Base-by-base conservation (phyloP, 2,329 filamentous ascomycete genomes). In the Nectriaceae sp. region DNA sequence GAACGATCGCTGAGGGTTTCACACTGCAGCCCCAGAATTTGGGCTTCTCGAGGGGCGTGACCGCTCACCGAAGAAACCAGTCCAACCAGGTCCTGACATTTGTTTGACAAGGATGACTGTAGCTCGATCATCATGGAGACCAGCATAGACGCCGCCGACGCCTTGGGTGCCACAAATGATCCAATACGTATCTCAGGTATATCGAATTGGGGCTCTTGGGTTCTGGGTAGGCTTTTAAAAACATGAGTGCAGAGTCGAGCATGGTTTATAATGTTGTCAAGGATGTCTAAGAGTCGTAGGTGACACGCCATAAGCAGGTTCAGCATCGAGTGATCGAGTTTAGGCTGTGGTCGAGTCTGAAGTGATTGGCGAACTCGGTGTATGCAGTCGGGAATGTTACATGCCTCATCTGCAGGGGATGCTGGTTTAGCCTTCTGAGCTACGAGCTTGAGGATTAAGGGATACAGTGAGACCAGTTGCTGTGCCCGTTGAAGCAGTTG, bases 171-270 rank as follows among this genome's bases (percentile, higher is more conserved):
- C 16, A 69, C 55, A 39, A 71, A 72, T 2, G 67, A 67, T 2
- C 74, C 73, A 4, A 75, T 66, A 4, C 67, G 66, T 13, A 75
- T 67, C 40, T 73, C 67, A 0, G 72, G 71, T 3, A 75, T 63
- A 16, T 67, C 63, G 31, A 73, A 62, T 5, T 61, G 59, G 1
- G 66, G 69, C 13, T 68, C 63, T 13, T 59, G 49, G 11, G 60
- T 52, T 4, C 53, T 44, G 1, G 67, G 64, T 1, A 65, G 53
- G 1, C 61, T 60, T 0, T 60, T 40, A 5, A 63, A 61, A 36
- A 67, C 52, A 21, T 61, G 59, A 11, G 59, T 54, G 50, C 74
- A 75, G 11, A 66, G 50, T 11, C 58, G 57, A 5, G 63, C 60
- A 20, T 65, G 64, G 16, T 54, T 54, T 18, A 69, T 47, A 5